A percentile compares a stretch with the other conserved stretches of the same genome.
phyloP scores from a whole-genome alignment of 2,329 filamentous ascomycete species.

The Periglandula ipomoeae region DNA sequence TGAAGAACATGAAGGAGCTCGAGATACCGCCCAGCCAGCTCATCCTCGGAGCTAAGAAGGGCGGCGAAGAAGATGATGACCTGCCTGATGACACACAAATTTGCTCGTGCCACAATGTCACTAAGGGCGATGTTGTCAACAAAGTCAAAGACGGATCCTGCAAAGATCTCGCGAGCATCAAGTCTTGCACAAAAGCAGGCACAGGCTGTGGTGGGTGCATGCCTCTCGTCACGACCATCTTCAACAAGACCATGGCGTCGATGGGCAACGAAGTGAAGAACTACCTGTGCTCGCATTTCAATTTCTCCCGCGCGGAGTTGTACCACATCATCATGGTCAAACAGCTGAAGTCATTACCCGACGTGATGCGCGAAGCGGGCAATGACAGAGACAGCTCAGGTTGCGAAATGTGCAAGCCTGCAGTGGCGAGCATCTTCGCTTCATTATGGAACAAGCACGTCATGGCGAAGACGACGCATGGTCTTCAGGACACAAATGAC shows the following conservation, averaged over 20 bases:
- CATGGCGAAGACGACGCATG: slow-evolving; percentile 60
- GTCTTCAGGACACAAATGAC: slow-evolving; percentile 86
- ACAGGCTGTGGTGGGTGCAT: slow-evolving; percentile 87
- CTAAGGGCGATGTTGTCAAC: slow-evolving; percentile 69
- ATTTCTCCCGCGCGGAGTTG: slow-evolving; percentile 75
- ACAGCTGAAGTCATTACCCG: slow-evolving; percentile 58
- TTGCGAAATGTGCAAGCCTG: slow-evolving; percentile 81
- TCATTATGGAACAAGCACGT: slow-evolving; percentile 79
- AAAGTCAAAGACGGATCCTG: slow-evolving; percentile 69
- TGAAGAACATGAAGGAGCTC: slow-evolving; percentile 72
- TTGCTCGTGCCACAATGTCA: slow-evolving; percentile 89
- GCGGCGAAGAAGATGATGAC: slow-evolving; percentile 62
- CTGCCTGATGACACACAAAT: slow-evolving; percentile 80
- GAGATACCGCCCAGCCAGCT: slow-evolving; percentile 73
- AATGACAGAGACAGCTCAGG: slow-evolving; percentile 64
- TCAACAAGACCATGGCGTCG: slow-evolving; percentile 77
- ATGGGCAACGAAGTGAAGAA: slow-evolving; percentile 87
- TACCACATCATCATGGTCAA: slow-evolving; percentile 85
- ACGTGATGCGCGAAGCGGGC: slow-evolving; percentile 72
- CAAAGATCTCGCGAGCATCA: slow-evolving; percentile 74
- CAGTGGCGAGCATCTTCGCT: slow-evolving; percentile 69
- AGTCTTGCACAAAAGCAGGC: slow-evolving; percentile 84
- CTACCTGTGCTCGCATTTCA: slow-evolving; percentile 76
- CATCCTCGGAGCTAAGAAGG: slow-evolving; percentile 66
- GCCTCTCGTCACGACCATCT: slow-evolving; percentile 80